phyloP scores from a whole-genome alignment of 495 filamentous ascomycete genomes.

The Annulohypoxylon stygium region DNA sequence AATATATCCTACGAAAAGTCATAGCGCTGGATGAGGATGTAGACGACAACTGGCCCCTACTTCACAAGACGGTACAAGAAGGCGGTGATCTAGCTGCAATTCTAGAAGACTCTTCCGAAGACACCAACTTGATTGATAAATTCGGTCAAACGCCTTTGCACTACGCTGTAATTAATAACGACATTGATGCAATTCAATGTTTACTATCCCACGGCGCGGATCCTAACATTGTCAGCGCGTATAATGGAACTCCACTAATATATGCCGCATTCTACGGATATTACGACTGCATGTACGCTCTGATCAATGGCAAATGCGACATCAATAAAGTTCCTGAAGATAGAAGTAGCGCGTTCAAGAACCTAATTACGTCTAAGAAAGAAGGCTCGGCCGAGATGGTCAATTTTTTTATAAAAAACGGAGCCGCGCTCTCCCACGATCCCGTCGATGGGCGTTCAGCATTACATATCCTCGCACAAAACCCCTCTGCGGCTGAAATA shows the following conservation, averaged over 20 bases:
- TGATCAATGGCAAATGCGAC: constrained; percentile 28
- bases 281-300: not conserved
- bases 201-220: constrained; percentile 32
- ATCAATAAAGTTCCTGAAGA: not conserved
- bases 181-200: not conserved
- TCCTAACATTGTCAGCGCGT: not conserved
- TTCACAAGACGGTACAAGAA: constrained; percentile 23
- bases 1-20: not conserved
- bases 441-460: not conserved
- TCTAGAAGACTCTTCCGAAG: constrained; percentile 18
- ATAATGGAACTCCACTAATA: not conserved
- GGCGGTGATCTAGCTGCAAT: constrained; percentile 5
- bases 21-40: constrained; percentile 21
- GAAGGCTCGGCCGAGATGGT: not conserved
- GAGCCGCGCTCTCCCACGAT: not conserved
- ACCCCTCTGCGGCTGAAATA: not conserved
- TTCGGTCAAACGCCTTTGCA: constrained; percentile 20
- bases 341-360: too few species aligned
- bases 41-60: constrained; percentile 22
- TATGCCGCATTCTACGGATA: not conserved
- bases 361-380: not conserved
- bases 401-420: constrained; percentile 13
- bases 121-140: constrained; percentile 17
- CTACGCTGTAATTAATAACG: not conserved
- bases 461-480: not conserved